phyloP scores from a whole-genome alignment of 805 yeast species.

The Lachancea kluyveri region DNA sequence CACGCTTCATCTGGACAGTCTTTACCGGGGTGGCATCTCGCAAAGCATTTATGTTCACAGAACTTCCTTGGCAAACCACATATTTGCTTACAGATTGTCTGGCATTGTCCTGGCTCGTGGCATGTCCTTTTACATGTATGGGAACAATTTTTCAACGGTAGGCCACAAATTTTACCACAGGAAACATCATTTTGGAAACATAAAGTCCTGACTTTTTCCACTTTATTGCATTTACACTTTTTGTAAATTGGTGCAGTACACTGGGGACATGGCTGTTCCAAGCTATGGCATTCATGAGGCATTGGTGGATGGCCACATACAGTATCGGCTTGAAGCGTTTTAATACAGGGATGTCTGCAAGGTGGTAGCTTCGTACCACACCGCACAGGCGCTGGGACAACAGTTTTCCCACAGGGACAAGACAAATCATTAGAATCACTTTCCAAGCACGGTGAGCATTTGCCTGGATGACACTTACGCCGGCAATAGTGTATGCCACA shows the following conservation, averaged over 20 bases:
- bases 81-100: slow-evolving; percentile 45
- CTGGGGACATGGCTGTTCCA: slow-evolving; percentile 59
- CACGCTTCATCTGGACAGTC: slow-evolving; percentile 54
- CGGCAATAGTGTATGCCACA: slow-evolving; percentile 69
- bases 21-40: slow-evolving; percentile 56
- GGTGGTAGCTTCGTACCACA: slow-evolving; percentile 68
- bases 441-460: slow-evolving; percentile 75
- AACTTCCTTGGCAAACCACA: slow-evolving; percentile 48
- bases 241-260: slow-evolving; percentile 61
- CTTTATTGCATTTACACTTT: slow-evolving; percentile 57
- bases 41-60: slow-evolving; percentile 67
- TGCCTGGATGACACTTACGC: slow-evolving; percentile 71
- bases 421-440: slow-evolving; percentile 72
- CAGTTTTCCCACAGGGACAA: slow-evolving; percentile 77
- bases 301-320: slow-evolving; percentile 69
- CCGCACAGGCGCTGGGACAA: slow-evolving; percentile 74
- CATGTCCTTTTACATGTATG: slow-evolving; percentile 51
- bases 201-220: slow-evolving; percentile 46
- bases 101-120: slow-evolving; percentile 56
- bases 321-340: slow-evolving; percentile 33
- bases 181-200: slow-evolving; percentile 65
- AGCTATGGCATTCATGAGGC: slow-evolving; percentile 72
- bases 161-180: slow-evolving; percentile 62
- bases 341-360: slow-evolving; percentile 60
- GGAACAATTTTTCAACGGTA: slow-evolving; percentile 39